These are phyloP conservation scores for Vitis hybrid DNA, from an alignment of 177 flowering plant genomes.

Conservation along the genomic window DNA sequence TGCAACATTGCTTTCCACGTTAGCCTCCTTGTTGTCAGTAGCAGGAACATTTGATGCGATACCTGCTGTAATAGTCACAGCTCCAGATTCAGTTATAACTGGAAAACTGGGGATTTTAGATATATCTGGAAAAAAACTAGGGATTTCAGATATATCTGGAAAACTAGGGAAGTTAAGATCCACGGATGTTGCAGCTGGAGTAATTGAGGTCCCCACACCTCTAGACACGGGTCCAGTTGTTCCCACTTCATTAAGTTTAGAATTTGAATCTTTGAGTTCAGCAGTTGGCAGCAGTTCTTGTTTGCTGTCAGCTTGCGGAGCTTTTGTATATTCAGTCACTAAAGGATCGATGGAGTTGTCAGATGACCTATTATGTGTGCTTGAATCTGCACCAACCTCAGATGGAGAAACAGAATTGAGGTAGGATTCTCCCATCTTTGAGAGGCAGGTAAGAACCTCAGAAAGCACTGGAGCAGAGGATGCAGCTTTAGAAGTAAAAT, in stretches of 20 bases:
- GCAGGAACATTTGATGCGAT: too few relatives aligned
- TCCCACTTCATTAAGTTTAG: conserved; percentile 5
- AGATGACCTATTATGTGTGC: conserved; percentile 12
- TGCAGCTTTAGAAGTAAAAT: conserved; percentile 35
- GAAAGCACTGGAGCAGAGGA: conserved; percentile 35
- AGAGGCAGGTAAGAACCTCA: conserved; percentile 44
- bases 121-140: too few relatives aligned
- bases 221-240: neutral
- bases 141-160: neutral
- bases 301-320: conserved; percentile 13
- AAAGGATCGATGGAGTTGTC: conserved; percentile 7
- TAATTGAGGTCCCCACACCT: conserved; percentile 13
- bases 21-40: too few relatives aligned
- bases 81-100: too few relatives aligned
- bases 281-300: conserved; percentile 1
- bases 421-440: conserved; percentile 33
- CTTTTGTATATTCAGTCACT: conserved; percentile 3
- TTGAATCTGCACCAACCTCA: conserved; percentile 14
- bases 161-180: conserved; percentile 14
- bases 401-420: conserved; percentile 21
- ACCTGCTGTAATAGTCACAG: too few relatives aligned
- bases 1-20: neutral
- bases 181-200: conserved; percentile 11
- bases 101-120: too few relatives aligned
- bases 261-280: neutral